Evolutionary conservation across 23 red algal genomes (phyloP).

Genomic region (Agarophyton chilense): DNA sequence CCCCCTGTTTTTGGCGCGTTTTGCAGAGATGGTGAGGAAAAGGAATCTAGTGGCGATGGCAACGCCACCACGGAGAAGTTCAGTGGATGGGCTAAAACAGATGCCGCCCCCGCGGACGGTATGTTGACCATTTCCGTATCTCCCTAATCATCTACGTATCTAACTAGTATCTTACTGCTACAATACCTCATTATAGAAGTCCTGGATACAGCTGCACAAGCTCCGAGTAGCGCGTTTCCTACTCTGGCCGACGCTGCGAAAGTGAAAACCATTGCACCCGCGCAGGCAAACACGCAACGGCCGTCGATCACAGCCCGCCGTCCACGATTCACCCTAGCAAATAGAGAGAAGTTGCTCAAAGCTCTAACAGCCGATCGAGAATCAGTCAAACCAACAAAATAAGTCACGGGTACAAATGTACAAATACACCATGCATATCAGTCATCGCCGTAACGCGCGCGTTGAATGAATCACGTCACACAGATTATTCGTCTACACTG

Average conservation of each 20-base stretch:
- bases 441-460: too few species aligned
- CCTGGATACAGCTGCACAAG: not conserved
- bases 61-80: constrained; percentile 47
- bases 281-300: not conserved
- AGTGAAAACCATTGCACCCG: constrained; percentile 17
- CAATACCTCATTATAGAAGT: not conserved
- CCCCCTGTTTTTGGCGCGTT: not conserved
- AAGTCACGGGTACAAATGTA: not conserved
- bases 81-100: constrained; percentile 58
- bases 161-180: not conserved
- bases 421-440: not conserved
- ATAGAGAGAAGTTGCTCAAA: constrained; percentile 16
- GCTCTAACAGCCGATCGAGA: not conserved
- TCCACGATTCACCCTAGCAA: constrained; percentile 6
- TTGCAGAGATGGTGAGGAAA: constrained; percentile 57
- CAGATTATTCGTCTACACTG: too few species aligned
- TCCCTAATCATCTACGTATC: not conserved
- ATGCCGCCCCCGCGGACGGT: constrained; percentile 6
- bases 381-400: constrained; percentile 13
- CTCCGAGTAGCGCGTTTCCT: constrained; percentile 42
- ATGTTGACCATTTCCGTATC: not conserved
- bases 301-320: not conserved
- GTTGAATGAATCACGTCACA: too few species aligned
- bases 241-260: constrained; percentile 69
- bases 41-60: constrained; percentile 20